Evolutionary conservation across 495 filamentous ascomycete species (phyloP).

Genomic region (Xylaria flabelliformis): DNA sequence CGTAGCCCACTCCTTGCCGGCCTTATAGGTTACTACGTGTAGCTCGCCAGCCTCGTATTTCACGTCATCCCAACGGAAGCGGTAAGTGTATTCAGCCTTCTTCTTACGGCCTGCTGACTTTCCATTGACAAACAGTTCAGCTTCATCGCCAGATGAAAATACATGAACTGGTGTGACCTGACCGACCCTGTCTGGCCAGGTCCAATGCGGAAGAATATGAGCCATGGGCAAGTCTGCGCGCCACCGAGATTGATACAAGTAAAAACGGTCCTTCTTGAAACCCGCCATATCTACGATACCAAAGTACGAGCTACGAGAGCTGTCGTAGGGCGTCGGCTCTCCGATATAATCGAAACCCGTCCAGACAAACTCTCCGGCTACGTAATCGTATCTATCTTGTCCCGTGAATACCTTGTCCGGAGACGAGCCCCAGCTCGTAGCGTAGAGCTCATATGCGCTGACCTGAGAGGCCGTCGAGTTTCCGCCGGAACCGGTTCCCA

Average conservation of each 20-base stretch:
- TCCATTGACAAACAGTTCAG: conserved; percentile 59
- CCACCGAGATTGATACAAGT: conserved; percentile 56
- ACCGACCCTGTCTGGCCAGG: conserved; percentile 53
- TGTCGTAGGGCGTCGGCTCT: conserved; percentile 54
- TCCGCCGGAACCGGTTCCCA: conserved; percentile 34
- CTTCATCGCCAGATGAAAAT: conserved; percentile 54
- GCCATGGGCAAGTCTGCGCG: conserved; percentile 47
- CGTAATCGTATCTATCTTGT: conserved; percentile 54
- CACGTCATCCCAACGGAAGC: conserved; percentile 58
- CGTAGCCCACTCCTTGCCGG: conserved; percentile 49
- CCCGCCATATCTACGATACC: conserved; percentile 59
- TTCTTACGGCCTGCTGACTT: conserved; percentile 45
- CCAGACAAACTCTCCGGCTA: conserved; percentile 59
- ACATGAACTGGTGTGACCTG: conserved; percentile 58
- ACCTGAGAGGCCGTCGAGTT: conserved; percentile 40
- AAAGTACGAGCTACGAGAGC: conserved; percentile 54
- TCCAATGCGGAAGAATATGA: conserved; percentile 60
- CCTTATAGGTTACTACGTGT: conserved; percentile 51
- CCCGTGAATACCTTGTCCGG: conserved; percentile 55
- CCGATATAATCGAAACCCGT: conserved; percentile 59
- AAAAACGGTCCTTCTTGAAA: conserved; percentile 58
- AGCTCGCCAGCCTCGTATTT: conserved; percentile 52
- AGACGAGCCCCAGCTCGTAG: conserved; percentile 47
- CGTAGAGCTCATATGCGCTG: conserved; percentile 57
- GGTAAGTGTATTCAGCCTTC: conserved; percentile 44